Percentiles rank a stretch among this genome's conserved stretches.
phyloP scores from a whole-genome alignment of 225 moss, liverwort and hornwort species.

The Bryum argenteum region DNA sequence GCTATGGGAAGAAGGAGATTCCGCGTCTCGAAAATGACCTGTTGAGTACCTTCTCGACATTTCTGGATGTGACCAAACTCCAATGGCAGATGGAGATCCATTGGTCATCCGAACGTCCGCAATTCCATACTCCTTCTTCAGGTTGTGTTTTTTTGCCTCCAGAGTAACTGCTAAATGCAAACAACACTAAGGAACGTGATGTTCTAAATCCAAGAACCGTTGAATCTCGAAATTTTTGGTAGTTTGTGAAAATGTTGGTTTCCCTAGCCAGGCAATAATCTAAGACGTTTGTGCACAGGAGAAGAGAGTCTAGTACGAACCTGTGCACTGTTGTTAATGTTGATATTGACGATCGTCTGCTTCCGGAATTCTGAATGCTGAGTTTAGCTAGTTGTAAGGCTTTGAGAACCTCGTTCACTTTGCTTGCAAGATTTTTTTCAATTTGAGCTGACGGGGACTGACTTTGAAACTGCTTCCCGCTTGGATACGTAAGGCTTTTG shows the following conservation, averaged over 20 bases:
- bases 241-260: background rate
- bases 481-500: conserved; percentile 22
- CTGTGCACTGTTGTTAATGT: conserved; percentile 38
- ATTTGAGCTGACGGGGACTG: conserved; percentile 19
- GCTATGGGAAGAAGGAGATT: conserved; percentile 32
- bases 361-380: conserved; percentile 39
- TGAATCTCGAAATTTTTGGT: background rate
- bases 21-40: conserved; percentile 27
- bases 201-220: background rate
- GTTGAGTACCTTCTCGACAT: conserved; percentile 41
- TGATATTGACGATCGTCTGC: conserved; percentile 27
- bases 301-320: conserved; percentile 17
- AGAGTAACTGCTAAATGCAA: conserved; percentile 26
- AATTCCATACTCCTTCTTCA: conserved; percentile 15
- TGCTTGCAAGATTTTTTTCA: conserved; percentile 30
- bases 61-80: conserved; percentile 41
- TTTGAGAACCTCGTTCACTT: conserved; percentile 52
- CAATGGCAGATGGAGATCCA: conserved; percentile 21
- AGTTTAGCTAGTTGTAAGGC: conserved; percentile 52
- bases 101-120: background rate
- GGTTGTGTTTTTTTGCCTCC: conserved; percentile 24
- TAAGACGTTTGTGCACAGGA: no score
- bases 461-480: conserved; percentile 21
- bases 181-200: background rate
- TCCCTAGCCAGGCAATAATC: background rate